Percentiles rank a stretch among this genome's conserved stretches.
phyloP scores from a whole-genome alignment of 345 rosid genomes.

The Eucalyptus pauciflora region DNA sequence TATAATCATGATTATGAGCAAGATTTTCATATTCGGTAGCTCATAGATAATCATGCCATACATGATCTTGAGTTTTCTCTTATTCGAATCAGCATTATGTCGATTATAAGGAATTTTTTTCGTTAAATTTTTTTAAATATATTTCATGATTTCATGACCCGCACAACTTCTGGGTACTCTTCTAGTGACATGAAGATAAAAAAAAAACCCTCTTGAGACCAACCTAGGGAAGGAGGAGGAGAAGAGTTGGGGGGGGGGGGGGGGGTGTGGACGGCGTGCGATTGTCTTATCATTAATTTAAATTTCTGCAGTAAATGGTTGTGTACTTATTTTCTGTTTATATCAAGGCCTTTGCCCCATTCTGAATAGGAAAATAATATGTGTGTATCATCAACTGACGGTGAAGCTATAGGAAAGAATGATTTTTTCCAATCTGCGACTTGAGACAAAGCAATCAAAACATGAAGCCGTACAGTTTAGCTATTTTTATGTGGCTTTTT shows the following conservation, averaged over 20 bases:
- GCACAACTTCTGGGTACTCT: neutral
- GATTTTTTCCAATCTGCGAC: neutral
- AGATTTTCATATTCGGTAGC: neutral
- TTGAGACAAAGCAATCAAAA: neutral
- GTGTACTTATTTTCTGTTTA: neutral
- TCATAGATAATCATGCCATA: neutral
- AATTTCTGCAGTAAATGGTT: neutral
- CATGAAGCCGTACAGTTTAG: neutral
- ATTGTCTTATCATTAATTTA: neutral
- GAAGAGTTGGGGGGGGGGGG: neutral
- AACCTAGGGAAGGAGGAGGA: no score
- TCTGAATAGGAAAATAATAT: neutral
- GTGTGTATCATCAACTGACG: neutral
- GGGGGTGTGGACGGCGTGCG: neutral
- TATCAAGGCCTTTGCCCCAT: neutral
- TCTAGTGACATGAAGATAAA: neutral
- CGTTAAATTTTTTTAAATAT: no score
- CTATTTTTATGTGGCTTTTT: neutral
- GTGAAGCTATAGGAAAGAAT: neutral
- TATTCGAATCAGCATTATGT: neutral
- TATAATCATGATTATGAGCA: neutral
- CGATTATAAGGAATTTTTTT: no score
- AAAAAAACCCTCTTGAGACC: neutral
- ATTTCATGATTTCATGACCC: neutral
- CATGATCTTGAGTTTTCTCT: neutral